Percentiles rank a stretch among this genome's conserved stretches.
phyloP scores from a whole-genome alignment of 129 eudicot genomes.

The Arctium minus region DNA sequence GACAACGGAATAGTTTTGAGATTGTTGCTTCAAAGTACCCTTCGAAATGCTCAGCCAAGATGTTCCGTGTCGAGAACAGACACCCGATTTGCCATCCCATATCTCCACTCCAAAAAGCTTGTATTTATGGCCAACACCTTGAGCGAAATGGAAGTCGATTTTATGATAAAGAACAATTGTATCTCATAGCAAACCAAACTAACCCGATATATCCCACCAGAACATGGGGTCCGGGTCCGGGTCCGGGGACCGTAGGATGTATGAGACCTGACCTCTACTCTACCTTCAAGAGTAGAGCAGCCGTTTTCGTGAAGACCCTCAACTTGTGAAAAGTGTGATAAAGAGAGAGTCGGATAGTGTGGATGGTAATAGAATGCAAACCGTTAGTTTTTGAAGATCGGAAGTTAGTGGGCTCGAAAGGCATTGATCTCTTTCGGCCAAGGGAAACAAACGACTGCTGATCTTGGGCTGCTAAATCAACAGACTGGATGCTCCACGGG shows the following conservation, averaged over 20 bases:
- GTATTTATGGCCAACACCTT: neutral
- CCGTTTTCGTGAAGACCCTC: too few species aligned
- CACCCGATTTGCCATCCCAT: neutral
- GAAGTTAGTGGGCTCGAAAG: neutral
- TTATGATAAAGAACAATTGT: neutral
- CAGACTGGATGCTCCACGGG: conserved; percentile 26
- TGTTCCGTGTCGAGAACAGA: neutral
- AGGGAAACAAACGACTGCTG: neutral
- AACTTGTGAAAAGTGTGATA: too few species aligned
- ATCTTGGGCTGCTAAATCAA: neutral
- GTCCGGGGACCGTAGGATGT: neutral
- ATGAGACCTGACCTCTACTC: neutral
- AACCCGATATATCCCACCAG: neutral
- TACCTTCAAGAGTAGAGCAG: neutral
- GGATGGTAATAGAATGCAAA: too few species aligned
- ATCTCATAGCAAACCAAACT: too few species aligned
- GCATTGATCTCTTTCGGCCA: conserved; percentile 4
- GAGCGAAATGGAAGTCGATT: neutral
- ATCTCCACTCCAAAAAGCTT: conserved; percentile 20
- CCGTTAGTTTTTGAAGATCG: conserved; percentile 16
- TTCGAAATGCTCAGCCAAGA: neutral
- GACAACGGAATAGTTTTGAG: too few species aligned
- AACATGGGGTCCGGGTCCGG: neutral
- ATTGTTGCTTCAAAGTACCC: neutral
- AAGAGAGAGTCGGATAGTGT: too few species aligned